Evolutionary conservation across 306 rosid genomes (phyloP).

Genomic region (Rubus parviflorus): DNA sequence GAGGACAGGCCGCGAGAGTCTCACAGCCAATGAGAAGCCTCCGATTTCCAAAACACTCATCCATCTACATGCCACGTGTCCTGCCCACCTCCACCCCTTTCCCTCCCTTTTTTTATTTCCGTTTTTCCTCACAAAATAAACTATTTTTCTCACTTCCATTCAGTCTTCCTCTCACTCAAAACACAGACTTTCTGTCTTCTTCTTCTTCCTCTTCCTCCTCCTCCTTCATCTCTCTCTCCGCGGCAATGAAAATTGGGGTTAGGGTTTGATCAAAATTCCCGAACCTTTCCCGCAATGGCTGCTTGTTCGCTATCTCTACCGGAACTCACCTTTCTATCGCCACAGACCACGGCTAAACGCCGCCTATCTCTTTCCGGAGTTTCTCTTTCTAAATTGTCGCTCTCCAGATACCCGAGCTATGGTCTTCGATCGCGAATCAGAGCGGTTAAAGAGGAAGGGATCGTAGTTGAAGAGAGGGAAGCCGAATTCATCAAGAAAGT

Average conservation of each 20-base stretch:
- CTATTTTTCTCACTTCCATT: not conserved
- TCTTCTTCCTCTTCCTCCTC: conserved; percentile 11
- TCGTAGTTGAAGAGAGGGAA: conserved; percentile 46
- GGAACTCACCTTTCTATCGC: conserved; percentile 56
- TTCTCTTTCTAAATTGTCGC: conserved; percentile 17
- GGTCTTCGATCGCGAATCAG: conserved; percentile 36
- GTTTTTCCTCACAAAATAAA: not conserved
- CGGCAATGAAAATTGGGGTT: conserved; percentile 46
- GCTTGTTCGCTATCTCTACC: conserved; percentile 45
- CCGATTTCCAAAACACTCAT: conserved; percentile 35
- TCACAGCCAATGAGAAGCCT: conserved; percentile 51
- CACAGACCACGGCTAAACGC: conserved; percentile 41
- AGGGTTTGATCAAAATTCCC: conserved; percentile 18
- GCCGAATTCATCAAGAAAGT: conserved; percentile 44
- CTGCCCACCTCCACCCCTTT: conserved; percentile 48
- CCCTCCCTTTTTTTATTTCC: conserved; percentile 8
- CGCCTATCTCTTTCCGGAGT: conserved; percentile 34
- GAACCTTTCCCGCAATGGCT: conserved; percentile 46
- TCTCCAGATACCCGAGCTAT: conserved; percentile 20
- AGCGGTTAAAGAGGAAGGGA: conserved; percentile 60
- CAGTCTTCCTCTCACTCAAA: conserved; percentile 1
- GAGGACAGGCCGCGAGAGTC: conserved; percentile 19
- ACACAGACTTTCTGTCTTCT: conserved; percentile 16
- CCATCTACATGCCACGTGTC: conserved; percentile 67
- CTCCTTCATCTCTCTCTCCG: conserved; percentile 9